phyloP scores from a whole-genome alignment of 225 moss, liverwort and hornwort genomes.

The Sphagnum tenellum region DNA sequence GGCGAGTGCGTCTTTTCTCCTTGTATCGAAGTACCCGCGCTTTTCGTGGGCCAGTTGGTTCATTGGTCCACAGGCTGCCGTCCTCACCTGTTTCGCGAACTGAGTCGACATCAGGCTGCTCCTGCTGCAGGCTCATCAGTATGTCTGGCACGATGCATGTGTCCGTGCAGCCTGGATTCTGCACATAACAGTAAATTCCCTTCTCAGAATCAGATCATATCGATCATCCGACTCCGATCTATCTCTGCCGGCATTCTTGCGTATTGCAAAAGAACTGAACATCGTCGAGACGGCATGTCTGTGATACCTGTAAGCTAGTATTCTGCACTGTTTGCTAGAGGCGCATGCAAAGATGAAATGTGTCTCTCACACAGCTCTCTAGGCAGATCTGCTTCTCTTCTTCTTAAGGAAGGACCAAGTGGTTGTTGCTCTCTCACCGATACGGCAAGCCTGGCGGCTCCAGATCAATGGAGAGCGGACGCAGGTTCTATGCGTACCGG shows the following conservation, averaged over 20 bases:
- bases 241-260: no score
- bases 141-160: slow-evolving; percentile 44
- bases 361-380: no score
- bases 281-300: background rate
- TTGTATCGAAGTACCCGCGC: slow-evolving; percentile 53
- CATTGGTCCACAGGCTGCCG: slow-evolving; percentile 19
- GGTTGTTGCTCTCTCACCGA: slow-evolving; percentile 3
- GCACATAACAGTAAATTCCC: no score
- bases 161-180: slow-evolving; percentile 1
- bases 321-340: no score
- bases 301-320: no score
- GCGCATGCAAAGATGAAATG: no score
- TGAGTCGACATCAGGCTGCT: no score
- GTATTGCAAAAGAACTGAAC: no score
- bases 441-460: background rate
- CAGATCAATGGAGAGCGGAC: background rate
- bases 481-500: slow-evolving; percentile 12
- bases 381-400: no score
- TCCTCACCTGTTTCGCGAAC: slow-evolving; percentile 24
- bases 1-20: slow-evolving; percentile 40
- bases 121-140: background rate
- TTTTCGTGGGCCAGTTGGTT: slow-evolving; percentile 11
- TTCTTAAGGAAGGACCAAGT: no score
- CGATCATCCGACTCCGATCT: no score
- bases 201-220: no score